Percentiles rank a stretch among this genome's conserved stretches.
These are phyloP conservation scores for Heliosperma pusillum DNA, from an alignment of 148 eudicot genomes.

Conservation along the genomic window DNA sequence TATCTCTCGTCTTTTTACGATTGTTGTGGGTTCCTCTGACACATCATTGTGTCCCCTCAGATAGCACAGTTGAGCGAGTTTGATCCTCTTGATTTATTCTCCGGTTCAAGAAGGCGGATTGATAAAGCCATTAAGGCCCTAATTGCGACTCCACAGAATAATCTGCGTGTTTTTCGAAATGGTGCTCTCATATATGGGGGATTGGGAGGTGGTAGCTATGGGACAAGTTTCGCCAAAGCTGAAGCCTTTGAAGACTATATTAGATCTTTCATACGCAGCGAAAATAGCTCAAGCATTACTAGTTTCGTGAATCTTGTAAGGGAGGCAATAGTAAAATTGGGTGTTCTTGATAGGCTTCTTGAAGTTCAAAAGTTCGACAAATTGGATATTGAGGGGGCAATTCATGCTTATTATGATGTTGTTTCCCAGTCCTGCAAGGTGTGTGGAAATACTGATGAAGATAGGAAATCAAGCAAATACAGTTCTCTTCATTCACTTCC, in stretches of 20 bases:
- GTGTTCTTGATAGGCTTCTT: conserved; percentile 64
- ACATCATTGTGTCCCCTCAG: conserved; percentile 35
- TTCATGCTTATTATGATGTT: conserved; percentile 86
- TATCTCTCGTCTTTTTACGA: neutral
- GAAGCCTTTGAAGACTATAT: conserved; percentile 60
- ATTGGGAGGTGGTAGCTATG: conserved; percentile 58
- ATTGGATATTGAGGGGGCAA: conserved; percentile 87
- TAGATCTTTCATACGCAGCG: conserved; percentile 44
- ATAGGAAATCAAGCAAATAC: conserved; percentile 32
- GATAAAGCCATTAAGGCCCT: conserved; percentile 68
- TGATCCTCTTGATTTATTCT: conserved; percentile 86
- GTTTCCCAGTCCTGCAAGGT: conserved; percentile 77
- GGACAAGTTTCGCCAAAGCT: conserved; percentile 33
- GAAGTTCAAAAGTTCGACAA: conserved; percentile 80
- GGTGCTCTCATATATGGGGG: conserved; percentile 81
- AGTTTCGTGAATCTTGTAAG: conserved; percentile 61
- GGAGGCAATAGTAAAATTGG: conserved; percentile 52
- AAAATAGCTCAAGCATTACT: conserved; percentile 45
- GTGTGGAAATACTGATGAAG: conserved; percentile 43
- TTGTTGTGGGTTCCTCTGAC: conserved; percentile 17
- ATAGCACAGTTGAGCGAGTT: conserved; percentile 70
- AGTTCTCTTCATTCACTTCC: conserved; percentile 57
- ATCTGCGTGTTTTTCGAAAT: conserved; percentile 80
- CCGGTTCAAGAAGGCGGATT: conserved; percentile 73
- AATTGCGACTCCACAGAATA: conserved; percentile 80